These are phyloP conservation scores for Cryptococcus amylolentus DNA, from an alignment of 1,284 basidiomycete species.

Conservation along the genomic window DNA sequence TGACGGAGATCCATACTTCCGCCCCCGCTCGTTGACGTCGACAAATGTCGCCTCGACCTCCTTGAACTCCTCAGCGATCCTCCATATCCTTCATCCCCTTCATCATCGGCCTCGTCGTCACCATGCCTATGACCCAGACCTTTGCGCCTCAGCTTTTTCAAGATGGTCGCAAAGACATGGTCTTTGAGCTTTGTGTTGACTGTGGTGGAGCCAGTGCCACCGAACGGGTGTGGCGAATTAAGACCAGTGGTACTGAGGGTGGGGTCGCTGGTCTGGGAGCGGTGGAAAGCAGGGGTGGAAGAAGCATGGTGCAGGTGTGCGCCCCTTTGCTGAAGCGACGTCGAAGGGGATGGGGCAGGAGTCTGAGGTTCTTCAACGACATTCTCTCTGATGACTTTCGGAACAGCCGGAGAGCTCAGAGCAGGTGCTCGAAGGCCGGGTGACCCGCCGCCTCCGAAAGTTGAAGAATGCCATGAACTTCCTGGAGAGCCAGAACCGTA, in stretches of 20 bases:
- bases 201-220: constrained; percentile 82
- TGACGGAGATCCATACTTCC: constrained; percentile 12
- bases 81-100: constrained; percentile 18
- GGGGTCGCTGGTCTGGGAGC: constrained; percentile 1
- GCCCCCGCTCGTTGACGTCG: constrained; percentile 44
- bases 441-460: constrained; percentile 24
- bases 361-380: constrained; percentile 31
- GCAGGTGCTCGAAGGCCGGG: constrained; percentile 11
- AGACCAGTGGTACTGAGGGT: constrained; percentile 8
- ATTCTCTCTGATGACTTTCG: constrained; percentile 24
- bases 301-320: constrained; percentile 39
- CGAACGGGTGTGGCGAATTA: constrained; percentile 55
- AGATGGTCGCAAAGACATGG: constrained; percentile 82
- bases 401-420: constrained; percentile 17
- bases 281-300: constrained; percentile 36
- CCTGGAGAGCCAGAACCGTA: constrained; percentile 30
- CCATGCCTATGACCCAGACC: constrained; percentile 21
- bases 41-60: constrained; percentile 14
- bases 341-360: constrained; percentile 40
- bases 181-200: constrained; percentile 91
- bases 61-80: constrained; percentile 6
- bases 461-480: constrained; percentile 32
- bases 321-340: constrained; percentile 9
- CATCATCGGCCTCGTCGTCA: constrained; percentile 43
- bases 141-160: constrained; percentile 59